A percentile compares a stretch with the other conserved stretches of the same genome.
These are phyloP conservation scores for Hygrophorus pudorinus DNA, from an alignment of 768 basidiomycete species.

Conservation along the genomic window DNA sequence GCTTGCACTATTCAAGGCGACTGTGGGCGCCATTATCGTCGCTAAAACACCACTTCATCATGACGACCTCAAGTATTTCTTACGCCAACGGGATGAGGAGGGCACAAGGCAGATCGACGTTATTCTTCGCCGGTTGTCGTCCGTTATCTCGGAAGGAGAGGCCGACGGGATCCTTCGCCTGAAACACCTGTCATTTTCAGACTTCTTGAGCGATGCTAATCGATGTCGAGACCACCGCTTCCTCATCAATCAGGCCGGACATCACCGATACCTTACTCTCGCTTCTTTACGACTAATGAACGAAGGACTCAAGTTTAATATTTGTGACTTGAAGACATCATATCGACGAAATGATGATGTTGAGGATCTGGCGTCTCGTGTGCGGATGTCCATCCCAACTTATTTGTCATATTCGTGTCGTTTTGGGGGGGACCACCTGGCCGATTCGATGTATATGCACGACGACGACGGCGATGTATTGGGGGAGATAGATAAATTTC, in stretches of 20 bases:
- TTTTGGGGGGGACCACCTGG: slow-evolving; percentile 23
- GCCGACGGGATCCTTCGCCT: neutral
- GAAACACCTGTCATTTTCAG: slow-evolving; percentile 3
- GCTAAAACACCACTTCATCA: slow-evolving; percentile 2
- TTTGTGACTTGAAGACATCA: slow-evolving; percentile 22
- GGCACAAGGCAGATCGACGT: neutral
- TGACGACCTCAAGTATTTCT: neutral
- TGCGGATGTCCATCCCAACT: slow-evolving; percentile 14
- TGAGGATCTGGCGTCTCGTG: slow-evolving; percentile 12
- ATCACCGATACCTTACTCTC: slow-evolving; percentile 14
- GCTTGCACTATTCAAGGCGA: neutral
- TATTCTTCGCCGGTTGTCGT: neutral
- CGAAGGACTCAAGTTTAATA: slow-evolving; percentile 22
- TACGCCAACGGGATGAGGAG: neutral
- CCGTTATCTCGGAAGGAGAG: neutral
- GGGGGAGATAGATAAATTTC: slow-evolving; percentile 11
- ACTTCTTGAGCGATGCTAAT: slow-evolving; percentile 12
- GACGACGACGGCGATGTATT: neutral
- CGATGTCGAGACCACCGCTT: slow-evolving; percentile 10
- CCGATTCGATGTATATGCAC: neutral
- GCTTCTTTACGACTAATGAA: slow-evolving; percentile 20
- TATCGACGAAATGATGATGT: slow-evolving; percentile 19
- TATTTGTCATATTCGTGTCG: slow-evolving; percentile 20
- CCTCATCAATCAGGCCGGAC: slow-evolving; percentile 7
- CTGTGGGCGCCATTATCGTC: slow-evolving; percentile 1